Evolutionary conservation across 2,329 filamentous ascomycete genomes (phyloP).

Genomic region (Fusarium stilboides): DNA sequence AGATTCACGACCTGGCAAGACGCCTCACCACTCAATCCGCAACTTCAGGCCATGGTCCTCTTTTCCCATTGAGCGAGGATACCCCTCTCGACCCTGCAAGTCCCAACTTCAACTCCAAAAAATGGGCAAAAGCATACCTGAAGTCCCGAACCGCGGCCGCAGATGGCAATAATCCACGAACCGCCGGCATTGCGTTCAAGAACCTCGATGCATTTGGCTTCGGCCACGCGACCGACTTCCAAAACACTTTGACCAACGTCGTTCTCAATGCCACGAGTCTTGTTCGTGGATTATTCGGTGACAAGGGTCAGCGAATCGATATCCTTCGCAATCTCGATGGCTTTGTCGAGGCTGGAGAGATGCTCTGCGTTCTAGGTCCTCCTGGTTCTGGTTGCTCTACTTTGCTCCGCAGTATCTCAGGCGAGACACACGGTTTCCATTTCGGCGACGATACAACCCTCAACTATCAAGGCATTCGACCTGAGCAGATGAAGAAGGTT

Average conservation of each 20-base stretch:
- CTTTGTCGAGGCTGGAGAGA: constrained; percentile 76
- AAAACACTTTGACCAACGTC: constrained; percentile 73
- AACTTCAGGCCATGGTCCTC: constrained; percentile 15
- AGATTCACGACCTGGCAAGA: constrained; percentile 32
- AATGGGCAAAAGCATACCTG: constrained; percentile 60
- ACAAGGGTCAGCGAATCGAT: constrained; percentile 70
- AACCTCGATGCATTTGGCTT: constrained; percentile 76
- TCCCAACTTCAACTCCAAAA: constrained; percentile 58
- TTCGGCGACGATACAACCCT: constrained; percentile 77
- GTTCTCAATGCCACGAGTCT: constrained; percentile 63
- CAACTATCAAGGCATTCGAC: constrained; percentile 78
- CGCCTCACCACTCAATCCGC: constrained; percentile 28
- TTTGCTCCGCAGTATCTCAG: constrained; percentile 83
- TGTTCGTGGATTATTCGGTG: constrained; percentile 64
- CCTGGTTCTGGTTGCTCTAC: constrained; percentile 82
- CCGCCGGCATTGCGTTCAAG: constrained; percentile 74
- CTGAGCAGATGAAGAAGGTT: constrained; percentile 79
- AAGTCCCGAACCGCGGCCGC: constrained; percentile 35
- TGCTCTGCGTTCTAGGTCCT: constrained; percentile 79
- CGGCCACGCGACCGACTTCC: constrained; percentile 76
- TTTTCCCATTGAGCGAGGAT: constrained; percentile 42
- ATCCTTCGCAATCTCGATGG: constrained; percentile 77
- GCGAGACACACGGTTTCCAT: constrained; percentile 82
- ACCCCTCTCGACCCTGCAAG: constrained; percentile 57
- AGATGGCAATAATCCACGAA: constrained; percentile 68